Evolutionary conservation across 768 basidiomycete species (phyloP).

Genomic region (Pluteus cervinus): DNA sequence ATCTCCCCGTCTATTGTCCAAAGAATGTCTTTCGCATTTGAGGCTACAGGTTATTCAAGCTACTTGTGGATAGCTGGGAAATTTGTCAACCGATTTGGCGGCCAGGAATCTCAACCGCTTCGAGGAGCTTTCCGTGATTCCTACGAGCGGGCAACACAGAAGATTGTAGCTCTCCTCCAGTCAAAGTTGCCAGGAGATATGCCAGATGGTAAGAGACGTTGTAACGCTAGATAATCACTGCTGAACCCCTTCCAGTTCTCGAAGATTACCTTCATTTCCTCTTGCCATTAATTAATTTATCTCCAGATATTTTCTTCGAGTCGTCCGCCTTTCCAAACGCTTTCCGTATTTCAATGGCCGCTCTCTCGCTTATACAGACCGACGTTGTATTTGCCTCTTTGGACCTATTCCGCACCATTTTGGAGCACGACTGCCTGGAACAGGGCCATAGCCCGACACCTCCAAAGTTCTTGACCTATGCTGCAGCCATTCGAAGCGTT

Average conservation of each 20-base stretch:
- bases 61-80: conserved; percentile 96
- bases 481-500: conserved; percentile 51
- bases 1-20: conserved; percentile 67
- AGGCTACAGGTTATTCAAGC: conserved; percentile 72
- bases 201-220: conserved; percentile 73
- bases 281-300: conserved; percentile 55
- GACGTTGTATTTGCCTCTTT: conserved; percentile 80
- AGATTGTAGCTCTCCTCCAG: conserved; percentile 62
- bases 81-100: conserved; percentile 69
- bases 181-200: conserved; percentile 64
- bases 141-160: conserved; percentile 73
- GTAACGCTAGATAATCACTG: conserved; percentile 2
- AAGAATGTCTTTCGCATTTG: conserved; percentile 76
- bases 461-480: conserved; percentile 58
- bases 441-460: conserved; percentile 36
- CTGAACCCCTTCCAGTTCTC: conserved; percentile 50
- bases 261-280: conserved; percentile 91
- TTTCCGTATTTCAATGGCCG: conserved; percentile 70
- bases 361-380: conserved; percentile 76
- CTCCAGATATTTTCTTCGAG: conserved; percentile 74
- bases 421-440: conserved; percentile 68
- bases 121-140: conserved; percentile 52
- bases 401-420: conserved; percentile 70
- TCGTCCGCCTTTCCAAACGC: conserved; percentile 73
- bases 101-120: conserved; percentile 51